Conservation (phyloP, 352 stramenopile species). For the Phytopythium boreale region DNA sequence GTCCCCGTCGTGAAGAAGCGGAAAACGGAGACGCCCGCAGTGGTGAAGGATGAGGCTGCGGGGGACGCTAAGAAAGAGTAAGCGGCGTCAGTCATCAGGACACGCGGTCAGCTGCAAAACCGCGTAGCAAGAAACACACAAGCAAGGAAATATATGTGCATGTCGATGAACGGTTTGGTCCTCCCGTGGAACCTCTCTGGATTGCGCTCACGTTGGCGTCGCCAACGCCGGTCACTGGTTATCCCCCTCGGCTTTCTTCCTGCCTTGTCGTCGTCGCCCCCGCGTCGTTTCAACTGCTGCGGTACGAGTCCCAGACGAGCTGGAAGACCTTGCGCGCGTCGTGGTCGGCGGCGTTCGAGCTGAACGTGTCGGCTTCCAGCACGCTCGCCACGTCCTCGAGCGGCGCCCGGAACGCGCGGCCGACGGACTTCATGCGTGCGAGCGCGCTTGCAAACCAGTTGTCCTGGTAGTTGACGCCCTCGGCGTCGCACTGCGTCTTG, state of each 20-base stretch:
- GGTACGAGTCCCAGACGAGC: conserved; percentile 66
- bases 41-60: conserved; percentile 1
- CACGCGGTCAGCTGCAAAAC: background rate
- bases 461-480: conserved; percentile 69
- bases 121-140: background rate
- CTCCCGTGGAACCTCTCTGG: background rate
- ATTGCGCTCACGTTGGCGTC: background rate
- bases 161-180: background rate
- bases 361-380: conserved; percentile 57
- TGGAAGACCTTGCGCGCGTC: conserved; percentile 79
- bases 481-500: conserved; percentile 69
- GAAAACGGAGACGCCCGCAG: conserved; percentile 17
- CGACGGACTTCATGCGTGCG: conserved; percentile 68
- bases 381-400: conserved; percentile 52
- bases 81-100: background rate
- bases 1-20: conserved; percentile 71
- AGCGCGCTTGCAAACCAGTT: conserved; percentile 82
- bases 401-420: conserved; percentile 48
- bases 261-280: background rate
- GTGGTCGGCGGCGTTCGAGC: conserved; percentile 40
- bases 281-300: conserved; percentile 23
- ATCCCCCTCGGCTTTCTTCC: background rate
- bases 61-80: conserved; percentile 5
- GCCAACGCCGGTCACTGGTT: background rate
- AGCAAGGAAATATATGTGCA: conserved; percentile 7